Percentiles rank a stretch among this genome's conserved stretches.
Evolutionary conservation across 2,329 filamentous ascomycete species (phyloP).

Genomic region (Talaromyces amestolkiae): DNA sequence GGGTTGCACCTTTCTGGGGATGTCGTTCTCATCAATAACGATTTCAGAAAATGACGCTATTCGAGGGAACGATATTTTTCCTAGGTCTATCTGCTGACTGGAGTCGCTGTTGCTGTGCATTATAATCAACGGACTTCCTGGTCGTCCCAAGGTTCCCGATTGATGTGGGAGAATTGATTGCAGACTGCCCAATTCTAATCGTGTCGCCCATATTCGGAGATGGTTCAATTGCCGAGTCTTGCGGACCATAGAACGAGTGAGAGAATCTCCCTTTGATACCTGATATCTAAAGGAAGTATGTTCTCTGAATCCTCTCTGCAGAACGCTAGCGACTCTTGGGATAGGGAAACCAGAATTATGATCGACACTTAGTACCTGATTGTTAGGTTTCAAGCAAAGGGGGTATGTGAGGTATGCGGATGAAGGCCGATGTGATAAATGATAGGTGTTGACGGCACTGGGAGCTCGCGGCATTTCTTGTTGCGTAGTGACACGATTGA

Average conservation of each 20-base stretch:
- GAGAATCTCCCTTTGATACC: background rate
- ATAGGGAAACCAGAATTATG: background rate
- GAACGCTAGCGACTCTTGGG: background rate
- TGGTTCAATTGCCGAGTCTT: background rate
- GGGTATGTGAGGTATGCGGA: slow-evolving; percentile 12
- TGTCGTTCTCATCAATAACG: background rate
- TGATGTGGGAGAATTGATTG: slow-evolving; percentile 20
- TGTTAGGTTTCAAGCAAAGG: background rate
- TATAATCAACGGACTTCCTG: slow-evolving; percentile 36
- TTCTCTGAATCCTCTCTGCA: background rate
- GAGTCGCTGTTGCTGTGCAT: slow-evolving; percentile 24
- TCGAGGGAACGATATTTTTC: background rate
- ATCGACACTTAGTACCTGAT: background rate
- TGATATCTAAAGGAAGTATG: background rate
- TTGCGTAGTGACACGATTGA: background rate
- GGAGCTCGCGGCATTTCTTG: background rate
- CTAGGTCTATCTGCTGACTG: background rate
- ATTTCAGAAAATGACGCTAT: background rate
- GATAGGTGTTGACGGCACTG: background rate
- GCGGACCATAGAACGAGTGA: background rate
- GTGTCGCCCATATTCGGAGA: slow-evolving; percentile 35
- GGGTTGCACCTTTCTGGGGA: background rate
- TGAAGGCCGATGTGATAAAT: background rate
- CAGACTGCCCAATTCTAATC: slow-evolving; percentile 35
- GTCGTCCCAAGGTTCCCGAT: slow-evolving; percentile 30